phyloP scores from a whole-genome alignment of 495 filamentous ascomycete genomes.

The Hypoxylon trugodes region DNA sequence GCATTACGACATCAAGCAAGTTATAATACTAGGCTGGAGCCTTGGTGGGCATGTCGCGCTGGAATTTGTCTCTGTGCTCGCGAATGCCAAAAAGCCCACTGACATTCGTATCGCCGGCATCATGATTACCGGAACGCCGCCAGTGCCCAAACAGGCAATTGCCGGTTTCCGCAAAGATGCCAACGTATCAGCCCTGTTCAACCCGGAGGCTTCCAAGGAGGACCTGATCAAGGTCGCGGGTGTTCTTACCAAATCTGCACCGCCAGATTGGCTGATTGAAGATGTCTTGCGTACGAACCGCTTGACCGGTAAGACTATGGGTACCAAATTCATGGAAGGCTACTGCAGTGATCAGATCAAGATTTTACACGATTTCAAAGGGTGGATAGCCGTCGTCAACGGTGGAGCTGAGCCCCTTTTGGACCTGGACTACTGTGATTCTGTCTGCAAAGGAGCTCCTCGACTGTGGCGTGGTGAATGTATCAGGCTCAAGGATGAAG shows the following conservation, averaged over 20 bases:
- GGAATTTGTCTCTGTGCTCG: constrained; percentile 5
- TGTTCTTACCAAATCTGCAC: constrained; percentile 5
- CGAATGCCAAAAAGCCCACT: constrained; percentile 1
- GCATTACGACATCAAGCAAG: constrained; percentile 1
- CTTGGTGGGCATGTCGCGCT: constrained; percentile 2
- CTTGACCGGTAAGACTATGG: constrained; percentile 2
- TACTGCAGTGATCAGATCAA: constrained; percentile 6
- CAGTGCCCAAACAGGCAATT: constrained; percentile 2
- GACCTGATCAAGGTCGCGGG: constrained; percentile 3
- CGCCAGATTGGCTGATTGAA: constrained; percentile 2
- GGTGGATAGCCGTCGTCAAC: background rate
- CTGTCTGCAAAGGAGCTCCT: background rate
- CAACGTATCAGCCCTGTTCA: background rate
- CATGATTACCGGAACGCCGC: constrained; percentile 3
- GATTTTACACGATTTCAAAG: background rate
- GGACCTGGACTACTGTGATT: background rate
- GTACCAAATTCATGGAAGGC: constrained; percentile 4
- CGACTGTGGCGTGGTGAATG: background rate
- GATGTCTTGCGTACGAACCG: constrained; percentile 4
- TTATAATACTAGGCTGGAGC: constrained; percentile 3
- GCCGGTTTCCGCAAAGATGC: constrained; percentile 1
- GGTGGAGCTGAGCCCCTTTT: background rate
- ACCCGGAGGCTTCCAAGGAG: constrained; percentile 4
- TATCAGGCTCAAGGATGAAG: background rate
- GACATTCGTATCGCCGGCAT: constrained; percentile 3